Evolutionary conservation across 805 yeast species (phyloP).

Genomic region (Cyberlindnera petersonii): DNA sequence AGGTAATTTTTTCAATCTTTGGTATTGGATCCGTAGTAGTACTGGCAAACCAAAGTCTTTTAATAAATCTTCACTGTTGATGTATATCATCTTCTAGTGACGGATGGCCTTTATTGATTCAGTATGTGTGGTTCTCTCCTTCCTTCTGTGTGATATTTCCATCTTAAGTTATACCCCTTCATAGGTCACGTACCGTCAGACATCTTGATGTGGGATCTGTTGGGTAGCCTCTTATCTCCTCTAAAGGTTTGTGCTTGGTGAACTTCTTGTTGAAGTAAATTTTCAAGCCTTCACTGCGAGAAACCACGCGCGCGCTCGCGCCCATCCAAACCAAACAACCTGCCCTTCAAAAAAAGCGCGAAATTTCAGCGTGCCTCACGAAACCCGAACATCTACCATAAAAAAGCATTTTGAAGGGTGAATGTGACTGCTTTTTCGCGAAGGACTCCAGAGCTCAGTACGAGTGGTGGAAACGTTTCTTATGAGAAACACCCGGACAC

Average conservation of each 20-base stretch:
- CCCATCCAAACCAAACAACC: not conserved
- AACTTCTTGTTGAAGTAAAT: conserved; percentile 20
- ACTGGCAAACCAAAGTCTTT: no score
- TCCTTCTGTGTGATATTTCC: not conserved
- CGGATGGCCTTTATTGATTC: no score
- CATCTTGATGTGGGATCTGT: conserved; percentile 23
- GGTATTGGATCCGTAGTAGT: no score
- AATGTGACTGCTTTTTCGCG: conserved; percentile 9
- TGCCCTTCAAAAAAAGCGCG: not conserved
- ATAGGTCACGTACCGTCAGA: conserved; percentile 30
- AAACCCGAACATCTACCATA: conserved; percentile 6
- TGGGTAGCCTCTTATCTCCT: conserved; percentile 5
- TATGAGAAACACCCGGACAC: conserved; percentile 10
- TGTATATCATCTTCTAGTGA: no score
- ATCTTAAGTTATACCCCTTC: not conserved
- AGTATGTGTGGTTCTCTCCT: not conserved
- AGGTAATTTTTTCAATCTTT: no score
- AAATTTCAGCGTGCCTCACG: no score
- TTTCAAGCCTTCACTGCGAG: conserved; percentile 15
- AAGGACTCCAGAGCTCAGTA: not conserved
- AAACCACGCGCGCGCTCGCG: not conserved
- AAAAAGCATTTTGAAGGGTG: not conserved
- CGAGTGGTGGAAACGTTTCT: not conserved
- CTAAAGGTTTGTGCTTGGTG: conserved; percentile 5
- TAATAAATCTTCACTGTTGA: no score